phyloP scores from a whole-genome alignment of 768 basidiomycete genomes.

The Scleroderma bovista region DNA sequence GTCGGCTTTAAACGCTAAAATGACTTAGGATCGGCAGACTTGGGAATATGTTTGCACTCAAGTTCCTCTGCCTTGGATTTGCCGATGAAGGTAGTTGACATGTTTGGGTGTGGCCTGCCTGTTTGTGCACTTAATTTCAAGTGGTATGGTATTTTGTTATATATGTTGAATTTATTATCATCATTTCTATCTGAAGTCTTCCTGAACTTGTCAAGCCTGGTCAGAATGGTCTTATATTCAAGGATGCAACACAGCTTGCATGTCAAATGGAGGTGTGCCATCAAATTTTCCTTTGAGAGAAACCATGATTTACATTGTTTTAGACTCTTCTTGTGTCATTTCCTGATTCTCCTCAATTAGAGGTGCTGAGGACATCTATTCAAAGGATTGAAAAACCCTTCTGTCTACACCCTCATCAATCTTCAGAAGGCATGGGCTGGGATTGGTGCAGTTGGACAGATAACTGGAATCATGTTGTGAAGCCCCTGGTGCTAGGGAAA shows the following conservation, averaged over 20 bases:
- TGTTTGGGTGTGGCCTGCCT: constrained; percentile 96
- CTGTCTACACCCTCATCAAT: constrained; percentile 14
- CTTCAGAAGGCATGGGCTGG: constrained; percentile 30
- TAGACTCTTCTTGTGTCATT: constrained; percentile 59
- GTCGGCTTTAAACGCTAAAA: neutral
- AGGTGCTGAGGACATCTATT: constrained; percentile 48
- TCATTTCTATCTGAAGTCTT: constrained; percentile 43
- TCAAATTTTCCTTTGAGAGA: neutral
- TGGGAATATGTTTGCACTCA: constrained; percentile 87
- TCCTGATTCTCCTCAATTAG: constrained; percentile 49
- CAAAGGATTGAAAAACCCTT: constrained; percentile 24
- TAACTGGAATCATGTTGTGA: constrained; percentile 72
- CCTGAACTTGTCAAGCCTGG: constrained; percentile 82
- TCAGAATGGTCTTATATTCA: constrained; percentile 80
- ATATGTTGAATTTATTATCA: constrained; percentile 1
- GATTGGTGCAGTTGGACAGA: constrained; percentile 79
- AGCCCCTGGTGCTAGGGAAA: constrained; percentile 46
- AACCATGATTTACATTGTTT: neutral
- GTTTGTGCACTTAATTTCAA: constrained; percentile 86
- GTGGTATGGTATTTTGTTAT: constrained; percentile 49
- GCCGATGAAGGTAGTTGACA: constrained; percentile 99
- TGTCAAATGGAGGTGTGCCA: constrained; percentile 52
- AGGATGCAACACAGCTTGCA: constrained; percentile 60
- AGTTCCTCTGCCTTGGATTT: constrained; percentile 89
- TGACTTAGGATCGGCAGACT: constrained; percentile 72